Base-by-base conservation (phyloP, 495 filamentous ascomycete genomes). In the Penicillium crystallinum region DNA sequence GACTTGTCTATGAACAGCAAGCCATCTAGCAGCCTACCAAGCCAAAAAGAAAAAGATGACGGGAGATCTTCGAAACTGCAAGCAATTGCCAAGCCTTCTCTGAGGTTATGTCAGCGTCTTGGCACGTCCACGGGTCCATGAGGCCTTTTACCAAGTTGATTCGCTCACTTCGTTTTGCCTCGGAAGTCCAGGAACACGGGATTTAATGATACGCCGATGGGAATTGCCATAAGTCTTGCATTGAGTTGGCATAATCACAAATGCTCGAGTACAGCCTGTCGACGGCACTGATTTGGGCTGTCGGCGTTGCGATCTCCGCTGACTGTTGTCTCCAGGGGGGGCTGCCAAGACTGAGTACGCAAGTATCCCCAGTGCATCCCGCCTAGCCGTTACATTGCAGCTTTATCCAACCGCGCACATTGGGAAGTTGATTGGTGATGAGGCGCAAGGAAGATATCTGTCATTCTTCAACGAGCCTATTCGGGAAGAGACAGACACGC, bases 401-500 rank as follows among this genome's bases (percentile, higher is more conserved):
- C 2, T 31, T 19, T 2, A 5, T 17, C 11, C 0, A 6, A 38
- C 18, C 8, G 17, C 5, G 9, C 36, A n/a, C 21, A 30, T 44
- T 3, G 6, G n/a, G 29, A 14, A 49, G 30, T 18, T 46, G 18
- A 34, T 46, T 46, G 29, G 43, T 6, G 10, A 14, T 1, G 4
- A 22, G 11, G 4, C 1, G 35, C 44, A 46, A 18, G 30, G 29
- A 49, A 17, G 19, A 12, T 33, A 41, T 40, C 31, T 43, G 36
- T 29, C 22, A 18, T 10, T 14, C 15, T 33, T 8, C n/a, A 10
- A 10, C 7, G 8, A 31, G 4, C 11, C 21, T 35, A 44, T 22
- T 38, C 53, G 53, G 52, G 49, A 40, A 36, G 27, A 40, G 49
- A 46, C 34, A 35, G 52, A 34, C 49, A 42, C 21, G 39, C 44